A percentile compares a stretch with the other conserved stretches of the same genome.
These are phyloP conservation scores for Metarhizium brunneum DNA, from an alignment of 2,329 filamentous ascomycete species.

Conservation along the genomic window DNA sequence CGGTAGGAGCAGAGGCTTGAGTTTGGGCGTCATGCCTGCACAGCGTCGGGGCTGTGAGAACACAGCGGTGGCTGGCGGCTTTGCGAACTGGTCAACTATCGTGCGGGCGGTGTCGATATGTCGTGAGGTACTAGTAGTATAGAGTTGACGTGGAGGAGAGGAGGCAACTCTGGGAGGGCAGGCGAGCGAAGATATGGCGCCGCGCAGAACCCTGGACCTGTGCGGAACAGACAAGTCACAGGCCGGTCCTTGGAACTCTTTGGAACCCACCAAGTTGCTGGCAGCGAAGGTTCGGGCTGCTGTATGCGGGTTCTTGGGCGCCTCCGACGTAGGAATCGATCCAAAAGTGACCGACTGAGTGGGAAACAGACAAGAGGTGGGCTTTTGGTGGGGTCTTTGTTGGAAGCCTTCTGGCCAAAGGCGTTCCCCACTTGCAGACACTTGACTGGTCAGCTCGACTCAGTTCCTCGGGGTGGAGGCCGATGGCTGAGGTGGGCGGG, in stretches of 20 bases:
- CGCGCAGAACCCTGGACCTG: no score
- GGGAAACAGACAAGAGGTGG: not conserved
- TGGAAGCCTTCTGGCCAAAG: not conserved
- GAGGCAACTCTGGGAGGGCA: not conserved
- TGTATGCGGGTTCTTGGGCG: not conserved
- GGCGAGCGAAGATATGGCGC: not conserved
- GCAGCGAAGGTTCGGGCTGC: not conserved
- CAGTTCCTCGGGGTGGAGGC: not conserved
- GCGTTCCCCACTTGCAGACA: not conserved
- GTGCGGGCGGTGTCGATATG: not conserved
- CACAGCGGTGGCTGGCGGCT: not conserved
- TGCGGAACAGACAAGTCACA: no score
- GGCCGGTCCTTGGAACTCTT: no score
- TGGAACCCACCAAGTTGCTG: no score
- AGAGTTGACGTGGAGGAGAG: not conserved
- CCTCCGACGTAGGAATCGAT: no score
- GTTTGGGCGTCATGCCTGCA: conserved; percentile 5
- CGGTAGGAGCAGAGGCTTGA: conserved; percentile 7
- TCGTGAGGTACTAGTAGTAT: not conserved
- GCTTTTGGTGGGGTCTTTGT: not conserved
- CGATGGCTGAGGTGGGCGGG: not conserved
- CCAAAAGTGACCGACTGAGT: no score
- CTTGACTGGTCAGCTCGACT: not conserved
- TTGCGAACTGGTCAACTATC: not conserved
- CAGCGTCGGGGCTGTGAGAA: conserved; percentile 2